Evolutionary conservation across 371 early-diverging fungal species (phyloP).

Genomic region (Apophysomyces ossiformis): DNA sequence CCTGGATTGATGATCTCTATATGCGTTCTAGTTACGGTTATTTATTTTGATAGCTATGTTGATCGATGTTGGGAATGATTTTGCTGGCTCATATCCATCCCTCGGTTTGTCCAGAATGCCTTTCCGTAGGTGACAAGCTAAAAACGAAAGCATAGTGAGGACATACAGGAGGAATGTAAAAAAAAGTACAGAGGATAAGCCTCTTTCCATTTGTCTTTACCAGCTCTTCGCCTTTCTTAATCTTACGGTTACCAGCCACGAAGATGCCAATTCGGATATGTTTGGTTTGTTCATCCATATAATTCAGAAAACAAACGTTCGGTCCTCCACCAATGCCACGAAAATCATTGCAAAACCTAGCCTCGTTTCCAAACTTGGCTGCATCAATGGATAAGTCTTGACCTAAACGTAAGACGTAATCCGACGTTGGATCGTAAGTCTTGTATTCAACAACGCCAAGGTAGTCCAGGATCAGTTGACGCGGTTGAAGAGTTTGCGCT

Average conservation of each 20-base stretch:
- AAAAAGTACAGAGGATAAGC: no score
- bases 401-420: conserved; percentile 52
- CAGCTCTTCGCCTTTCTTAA: conserved; percentile 57
- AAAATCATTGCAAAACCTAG: conserved; percentile 58
- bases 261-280: conserved; percentile 54
- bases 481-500: conserved; percentile 50
- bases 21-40: neutral
- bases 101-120: conserved; percentile 55
- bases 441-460: conserved; percentile 52
- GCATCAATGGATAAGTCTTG: conserved; percentile 56
- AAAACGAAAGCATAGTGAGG: neutral
- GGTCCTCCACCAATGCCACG: conserved; percentile 54
- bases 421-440: conserved; percentile 46
- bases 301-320: conserved; percentile 58
- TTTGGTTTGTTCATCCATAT: conserved; percentile 50
- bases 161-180: no score
- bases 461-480: conserved; percentile 52
- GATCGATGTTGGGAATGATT: conserved; percentile 24
- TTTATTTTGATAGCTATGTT: neutral
- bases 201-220: conserved; percentile 24
- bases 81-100: conserved; percentile 53
- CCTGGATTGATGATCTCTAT: neutral
- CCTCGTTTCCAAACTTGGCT: conserved; percentile 53
- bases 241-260: conserved; percentile 48
- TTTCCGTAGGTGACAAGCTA: conserved; percentile 59